Evolutionary conservation across 2,329 filamentous ascomycete species (phyloP).

Genomic region (Diaporthe sp.): DNA sequence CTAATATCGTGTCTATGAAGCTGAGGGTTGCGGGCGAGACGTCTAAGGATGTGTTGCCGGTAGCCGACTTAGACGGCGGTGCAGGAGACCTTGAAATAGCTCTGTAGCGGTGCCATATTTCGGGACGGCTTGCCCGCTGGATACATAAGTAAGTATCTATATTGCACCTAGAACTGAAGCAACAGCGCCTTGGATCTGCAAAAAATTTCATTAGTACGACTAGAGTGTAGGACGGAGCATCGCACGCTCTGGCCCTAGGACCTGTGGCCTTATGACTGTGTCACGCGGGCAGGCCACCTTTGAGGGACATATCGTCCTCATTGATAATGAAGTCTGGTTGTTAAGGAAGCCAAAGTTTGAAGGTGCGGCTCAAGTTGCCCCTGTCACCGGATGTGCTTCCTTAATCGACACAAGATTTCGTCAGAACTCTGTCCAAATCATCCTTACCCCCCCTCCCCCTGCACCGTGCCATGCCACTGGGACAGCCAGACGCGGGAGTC

Average conservation of each 20-base stretch:
- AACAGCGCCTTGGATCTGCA: background rate
- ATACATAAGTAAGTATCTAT: background rate
- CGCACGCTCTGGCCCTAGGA: background rate
- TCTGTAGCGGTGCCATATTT: background rate
- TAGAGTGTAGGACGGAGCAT: background rate
- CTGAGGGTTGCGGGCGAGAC: background rate
- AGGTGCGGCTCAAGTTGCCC: background rate
- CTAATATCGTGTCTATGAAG: background rate
- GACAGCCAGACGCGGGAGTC: background rate
- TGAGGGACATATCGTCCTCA: background rate
- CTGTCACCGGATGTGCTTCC: background rate
- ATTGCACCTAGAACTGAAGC: background rate
- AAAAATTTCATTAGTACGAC: background rate
- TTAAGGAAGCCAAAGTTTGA: background rate
- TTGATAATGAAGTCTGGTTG: too few species aligned
- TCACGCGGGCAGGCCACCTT: background rate
- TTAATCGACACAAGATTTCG: conserved; percentile 6
- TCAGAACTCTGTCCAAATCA: background rate
- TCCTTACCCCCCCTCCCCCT: background rate
- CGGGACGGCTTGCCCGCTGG: background rate
- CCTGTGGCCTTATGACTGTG: background rate
- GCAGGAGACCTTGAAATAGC: background rate
- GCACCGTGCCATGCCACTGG: background rate
- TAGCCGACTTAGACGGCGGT: background rate
- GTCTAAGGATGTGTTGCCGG: background rate